Evolutionary conservation across 352 stramenopile species (phyloP).

Genomic region (Blastocystis hominis): DNA sequence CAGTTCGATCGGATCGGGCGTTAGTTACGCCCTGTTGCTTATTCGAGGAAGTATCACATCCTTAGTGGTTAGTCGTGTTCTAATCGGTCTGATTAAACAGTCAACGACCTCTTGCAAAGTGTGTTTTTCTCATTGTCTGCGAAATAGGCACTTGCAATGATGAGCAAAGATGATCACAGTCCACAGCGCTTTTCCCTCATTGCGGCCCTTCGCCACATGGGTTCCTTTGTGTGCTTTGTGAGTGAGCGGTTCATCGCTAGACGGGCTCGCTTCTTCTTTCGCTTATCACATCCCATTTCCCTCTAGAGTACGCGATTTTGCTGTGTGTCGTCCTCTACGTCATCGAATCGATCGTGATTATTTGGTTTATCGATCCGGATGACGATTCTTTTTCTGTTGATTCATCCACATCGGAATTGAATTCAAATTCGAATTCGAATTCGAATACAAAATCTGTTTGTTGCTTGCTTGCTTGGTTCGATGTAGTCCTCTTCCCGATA

Average conservation of each 20-base stretch:
- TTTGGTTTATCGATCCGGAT: not conserved
- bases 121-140: not conserved
- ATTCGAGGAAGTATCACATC: conserved; percentile 10
- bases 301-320: not conserved
- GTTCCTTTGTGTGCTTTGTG: conserved; percentile 4
- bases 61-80: conserved; percentile 6
- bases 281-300: not conserved
- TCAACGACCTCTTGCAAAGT: conserved; percentile 52
- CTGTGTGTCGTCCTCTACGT: conserved; percentile 13
- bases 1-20: conserved; percentile 6
- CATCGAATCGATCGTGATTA: not conserved
- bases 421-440: not conserved
- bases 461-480: not conserved
- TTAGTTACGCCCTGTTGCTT: conserved; percentile 28
- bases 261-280: conserved; percentile 8
- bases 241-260: not conserved
- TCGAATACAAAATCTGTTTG: not conserved
- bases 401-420: not conserved
- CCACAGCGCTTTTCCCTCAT: conserved; percentile 1
- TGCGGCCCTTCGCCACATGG: conserved; percentile 33
- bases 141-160: conserved; percentile 36
- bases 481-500: not conserved
- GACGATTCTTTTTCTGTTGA: not conserved
- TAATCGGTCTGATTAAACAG: conserved; percentile 45
- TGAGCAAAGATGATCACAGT: not conserved